Evolutionary conservation across 768 basidiomycete species (phyloP).

Genomic region (Mycena rebaudengoi): DNA sequence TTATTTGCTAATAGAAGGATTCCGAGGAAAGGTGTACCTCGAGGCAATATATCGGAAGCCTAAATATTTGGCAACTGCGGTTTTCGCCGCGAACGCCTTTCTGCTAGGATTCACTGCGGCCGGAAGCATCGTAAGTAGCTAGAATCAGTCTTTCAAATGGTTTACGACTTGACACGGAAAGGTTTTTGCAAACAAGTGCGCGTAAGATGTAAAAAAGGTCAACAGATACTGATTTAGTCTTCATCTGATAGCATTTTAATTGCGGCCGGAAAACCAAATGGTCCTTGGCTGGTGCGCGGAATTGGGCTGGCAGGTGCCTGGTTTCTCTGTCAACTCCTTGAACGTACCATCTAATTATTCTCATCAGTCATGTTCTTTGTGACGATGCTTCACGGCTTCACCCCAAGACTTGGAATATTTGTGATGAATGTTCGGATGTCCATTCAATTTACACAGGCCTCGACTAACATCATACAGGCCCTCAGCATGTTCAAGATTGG

Average conservation of each 20-base stretch:
- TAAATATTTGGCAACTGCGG: constrained; percentile 54
- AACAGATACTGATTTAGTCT: too few species aligned
- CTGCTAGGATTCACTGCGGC: constrained; percentile 46
- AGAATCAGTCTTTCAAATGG: too few species aligned
- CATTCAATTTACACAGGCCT: neutral
- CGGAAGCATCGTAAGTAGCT: too few species aligned
- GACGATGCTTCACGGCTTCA: constrained; percentile 60
- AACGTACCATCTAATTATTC: neutral
- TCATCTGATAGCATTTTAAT: constrained; percentile 55
- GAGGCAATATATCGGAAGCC: constrained; percentile 62
- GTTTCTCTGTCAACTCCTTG: neutral
- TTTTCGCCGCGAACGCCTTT: constrained; percentile 59
- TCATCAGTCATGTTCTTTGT: constrained; percentile 58
- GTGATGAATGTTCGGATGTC: constrained; percentile 61
- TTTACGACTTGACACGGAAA: too few species aligned
- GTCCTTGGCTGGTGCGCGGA: constrained; percentile 61
- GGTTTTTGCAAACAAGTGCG: constrained; percentile 43
- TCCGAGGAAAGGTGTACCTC: constrained; percentile 66
- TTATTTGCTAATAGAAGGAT: too few species aligned
- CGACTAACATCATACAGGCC: constrained; percentile 48
- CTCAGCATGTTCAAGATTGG: constrained; percentile 63
- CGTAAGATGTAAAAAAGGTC: neutral
- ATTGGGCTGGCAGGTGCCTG: constrained; percentile 63
- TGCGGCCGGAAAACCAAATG: constrained; percentile 47
- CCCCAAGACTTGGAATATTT: constrained; percentile 55